Evolutionary conservation across 2,329 filamentous ascomycete genomes (phyloP), one percentile per base, ranked within the genome.

Genomic region (Verticillium nonalfalfae): DNA sequence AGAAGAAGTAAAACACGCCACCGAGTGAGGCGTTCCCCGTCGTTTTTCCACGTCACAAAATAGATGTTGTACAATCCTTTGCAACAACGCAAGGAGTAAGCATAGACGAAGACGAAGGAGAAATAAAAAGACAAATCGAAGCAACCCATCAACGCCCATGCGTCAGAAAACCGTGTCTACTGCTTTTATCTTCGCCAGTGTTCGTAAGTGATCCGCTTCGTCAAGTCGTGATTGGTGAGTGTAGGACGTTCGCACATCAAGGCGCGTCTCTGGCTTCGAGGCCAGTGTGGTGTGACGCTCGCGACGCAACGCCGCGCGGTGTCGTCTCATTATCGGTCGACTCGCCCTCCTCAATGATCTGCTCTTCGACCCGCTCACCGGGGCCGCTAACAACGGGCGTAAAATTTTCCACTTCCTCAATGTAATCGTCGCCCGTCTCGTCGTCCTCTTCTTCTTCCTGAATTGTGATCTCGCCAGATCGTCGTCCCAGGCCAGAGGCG

Each of bases 381-480:
- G 78, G 77, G 0, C 76, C 70, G 2, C 72, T 71, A 54, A 78
- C 69, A 18, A 85, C 75, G 0, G 85, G 84, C 33, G 76, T 79
- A 65, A 88, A 88, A 2, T 77, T 75, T 7, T 88, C 85, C 7
- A 85, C 84, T 67, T 86, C 85, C 63, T 86, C 84, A 15, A 84
- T 66, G 2, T 83, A 81, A 35, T 81, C 77, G 26, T 79, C 78
- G n/a, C 72, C 70, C 14, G 76, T 76, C 31, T 73, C 75, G 7
- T 72, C 68, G 4, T 76, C 73, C 14, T 83, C 81, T 64, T 88
- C 85, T 38, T 87, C 85, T 65, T 89, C 86, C 64, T 87, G 82
- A 38, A 90, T 89, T n/a, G 87, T 87, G 59, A 91, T 87, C 74
- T 93, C 90, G 9, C 86, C 88, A 60, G 89, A 93, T 31, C 87